phyloP scores from a whole-genome alignment of 2,329 filamentous ascomycete genomes.

The Lachnellula suecica region DNA sequence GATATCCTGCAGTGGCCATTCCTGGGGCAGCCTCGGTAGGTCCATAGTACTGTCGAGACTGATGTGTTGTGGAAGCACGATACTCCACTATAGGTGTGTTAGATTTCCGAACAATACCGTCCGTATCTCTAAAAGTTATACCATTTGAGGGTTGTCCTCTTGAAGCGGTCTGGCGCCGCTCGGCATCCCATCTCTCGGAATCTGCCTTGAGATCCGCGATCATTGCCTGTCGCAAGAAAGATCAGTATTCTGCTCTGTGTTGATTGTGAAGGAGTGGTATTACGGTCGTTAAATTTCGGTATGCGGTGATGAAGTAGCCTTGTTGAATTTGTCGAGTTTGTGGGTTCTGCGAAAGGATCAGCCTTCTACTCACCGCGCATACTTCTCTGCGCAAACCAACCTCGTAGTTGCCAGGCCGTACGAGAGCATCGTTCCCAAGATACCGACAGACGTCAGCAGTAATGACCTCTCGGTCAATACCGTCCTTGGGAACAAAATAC shows the following conservation, averaged over 20 bases:
- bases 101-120: slow-evolving; percentile 33
- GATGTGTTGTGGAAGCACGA: slow-evolving; percentile 33
- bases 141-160: slow-evolving; percentile 33
- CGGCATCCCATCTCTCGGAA: slow-evolving; percentile 47
- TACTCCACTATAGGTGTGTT: slow-evolving; percentile 36
- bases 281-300: slow-evolving; percentile 76
- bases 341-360: slow-evolving; percentile 44
- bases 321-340: slow-evolving; percentile 59
- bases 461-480: slow-evolving; percentile 82
- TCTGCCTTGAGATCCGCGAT: slow-evolving; percentile 53
- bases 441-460: slow-evolving; percentile 83
- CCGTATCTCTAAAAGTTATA: slow-evolving; percentile 32
- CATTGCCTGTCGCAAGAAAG: slow-evolving; percentile 44
- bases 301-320: slow-evolving; percentile 77
- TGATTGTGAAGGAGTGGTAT: slow-evolving; percentile 24
- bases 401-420: slow-evolving; percentile 73
- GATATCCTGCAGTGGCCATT: slow-evolving; percentile 21
- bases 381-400: slow-evolving; percentile 46
- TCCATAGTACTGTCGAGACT: slow-evolving; percentile 35
- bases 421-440: slow-evolving; percentile 78
- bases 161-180: slow-evolving; percentile 28
- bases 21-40: slow-evolving; percentile 26
- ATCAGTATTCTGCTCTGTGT: slow-evolving; percentile 17
- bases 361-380: slow-evolving; percentile 1
- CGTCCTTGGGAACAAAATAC: slow-evolving; percentile 78